phyloP scores from a whole-genome alignment of 2,329 filamentous ascomycete species.

The Calcarisporium arbuscula region DNA sequence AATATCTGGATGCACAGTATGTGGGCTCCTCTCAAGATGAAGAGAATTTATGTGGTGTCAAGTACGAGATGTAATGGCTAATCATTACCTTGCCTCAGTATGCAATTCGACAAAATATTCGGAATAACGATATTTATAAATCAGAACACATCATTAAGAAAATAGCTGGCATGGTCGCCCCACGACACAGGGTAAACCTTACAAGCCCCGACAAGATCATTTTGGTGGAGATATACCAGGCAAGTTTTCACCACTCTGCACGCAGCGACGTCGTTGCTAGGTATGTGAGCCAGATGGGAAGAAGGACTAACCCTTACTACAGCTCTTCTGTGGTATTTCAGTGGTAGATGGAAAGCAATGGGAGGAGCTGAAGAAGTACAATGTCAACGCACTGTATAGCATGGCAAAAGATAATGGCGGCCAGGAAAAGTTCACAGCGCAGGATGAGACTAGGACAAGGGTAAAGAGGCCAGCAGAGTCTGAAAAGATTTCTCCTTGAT shows the following conservation, averaged over 20 bases:
- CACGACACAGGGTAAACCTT: constrained; percentile 71
- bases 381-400: constrained; percentile 67
- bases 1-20: constrained; percentile 33
- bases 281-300: not conserved
- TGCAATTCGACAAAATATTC: constrained; percentile 73
- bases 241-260: constrained; percentile 27
- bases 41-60: too few species aligned
- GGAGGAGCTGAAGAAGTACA: constrained; percentile 69
- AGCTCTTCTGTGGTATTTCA: constrained; percentile 73
- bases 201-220: constrained; percentile 71
- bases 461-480: too few species aligned
- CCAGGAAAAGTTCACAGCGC: not conserved
- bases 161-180: constrained; percentile 59
- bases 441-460: too few species aligned
- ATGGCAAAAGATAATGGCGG: constrained; percentile 6
- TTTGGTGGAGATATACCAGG: constrained; percentile 74
- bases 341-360: constrained; percentile 66
- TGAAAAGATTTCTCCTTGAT: too few species aligned
- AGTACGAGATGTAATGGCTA: too few species aligned
- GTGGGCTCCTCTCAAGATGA: constrained; percentile 14
- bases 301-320: not conserved
- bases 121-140: constrained; percentile 64
- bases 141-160: constrained; percentile 64
- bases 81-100: constrained; percentile 46
- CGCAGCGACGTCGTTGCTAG: not conserved